Conservation (phyloP, 768 basidiomycete genomes). For the Boletus speciosus region DNA sequence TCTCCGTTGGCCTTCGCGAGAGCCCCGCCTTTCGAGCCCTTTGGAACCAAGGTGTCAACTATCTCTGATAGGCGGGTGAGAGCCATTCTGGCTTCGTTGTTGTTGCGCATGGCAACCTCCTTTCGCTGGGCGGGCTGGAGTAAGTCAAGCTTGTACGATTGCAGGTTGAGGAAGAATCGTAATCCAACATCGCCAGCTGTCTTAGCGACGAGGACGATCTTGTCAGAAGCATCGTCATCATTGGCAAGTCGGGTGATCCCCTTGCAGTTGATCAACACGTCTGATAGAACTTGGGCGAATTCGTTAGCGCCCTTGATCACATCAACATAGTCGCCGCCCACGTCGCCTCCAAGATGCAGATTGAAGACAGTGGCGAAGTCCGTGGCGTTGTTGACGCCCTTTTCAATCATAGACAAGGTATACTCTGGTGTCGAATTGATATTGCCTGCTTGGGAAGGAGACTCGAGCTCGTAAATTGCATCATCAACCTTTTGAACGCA, state of each 20-base stretch:
- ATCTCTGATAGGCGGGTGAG: conserved; percentile 83
- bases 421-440: conserved; percentile 98
- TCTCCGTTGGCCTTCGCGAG: conserved; percentile 83
- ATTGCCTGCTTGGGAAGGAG: conserved; percentile 91
- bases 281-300: conserved; percentile 88
- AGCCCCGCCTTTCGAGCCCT: conserved; percentile 66
- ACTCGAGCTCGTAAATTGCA: conserved; percentile 95
- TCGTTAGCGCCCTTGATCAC: conserved; percentile 98
- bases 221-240: conserved; percentile 90
- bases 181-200: conserved; percentile 83
- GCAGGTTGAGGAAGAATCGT: conserved; percentile 91
- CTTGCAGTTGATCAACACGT: conserved; percentile 91
- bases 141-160: conserved; percentile 90
- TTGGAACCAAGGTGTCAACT: conserved; percentile 83
- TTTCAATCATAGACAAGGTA: conserved; percentile 97
- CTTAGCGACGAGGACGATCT: conserved; percentile 81
- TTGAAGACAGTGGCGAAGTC: conserved; percentile 96
- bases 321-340: conserved; percentile 92
- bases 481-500: conserved; percentile 98
- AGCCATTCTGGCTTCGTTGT: conserved; percentile 77
- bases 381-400: conserved; percentile 88
- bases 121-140: conserved; percentile 70
- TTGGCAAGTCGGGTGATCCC: conserved; percentile 91
- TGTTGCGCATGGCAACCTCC: conserved; percentile 87
- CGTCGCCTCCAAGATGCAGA: conserved; percentile 80